Percentiles rank a stretch among this genome's conserved stretches.
Evolutionary conservation across 225 moss, liverwort and hornwort species (phyloP).

Genomic region (Ulota crispa): DNA sequence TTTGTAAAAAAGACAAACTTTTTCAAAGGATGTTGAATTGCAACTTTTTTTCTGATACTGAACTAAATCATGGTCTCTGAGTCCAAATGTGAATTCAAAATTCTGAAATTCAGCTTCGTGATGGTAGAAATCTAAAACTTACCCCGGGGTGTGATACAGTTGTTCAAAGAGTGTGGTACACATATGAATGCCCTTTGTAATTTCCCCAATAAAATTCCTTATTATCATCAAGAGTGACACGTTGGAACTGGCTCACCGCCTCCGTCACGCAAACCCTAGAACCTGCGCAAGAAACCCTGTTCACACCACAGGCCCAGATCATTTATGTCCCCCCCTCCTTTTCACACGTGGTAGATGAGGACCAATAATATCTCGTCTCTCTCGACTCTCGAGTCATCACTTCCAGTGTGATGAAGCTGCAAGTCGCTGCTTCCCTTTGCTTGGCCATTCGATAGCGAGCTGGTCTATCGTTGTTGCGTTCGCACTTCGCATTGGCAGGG

Average conservation of each 20-base stretch:
- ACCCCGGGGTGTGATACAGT: no score
- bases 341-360: background rate
- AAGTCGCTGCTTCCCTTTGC: background rate
- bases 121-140: no score
- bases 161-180: no score
- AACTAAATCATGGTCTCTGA: no score
- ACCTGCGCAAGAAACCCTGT: background rate
- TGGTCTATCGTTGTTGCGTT: background rate
- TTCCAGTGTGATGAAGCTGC: background rate
- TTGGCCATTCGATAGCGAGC: background rate
- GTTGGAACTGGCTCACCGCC: slow-evolving; percentile 6
- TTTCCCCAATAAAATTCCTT: background rate
- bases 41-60: no score
- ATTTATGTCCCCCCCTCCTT: background rate
- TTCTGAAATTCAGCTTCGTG: no score
- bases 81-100: no score
- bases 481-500: background rate
- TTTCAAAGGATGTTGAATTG: no score
- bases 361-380: slow-evolving; percentile 24
- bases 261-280: slow-evolving; percentile 4
- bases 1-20: no score
- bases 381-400: background rate
- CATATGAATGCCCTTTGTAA: no score
- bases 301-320: background rate
- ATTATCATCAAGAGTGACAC: background rate